Evolutionary conservation across 805 yeast genomes (phyloP).

Genomic region (Brettanomyces naardenensis): DNA sequence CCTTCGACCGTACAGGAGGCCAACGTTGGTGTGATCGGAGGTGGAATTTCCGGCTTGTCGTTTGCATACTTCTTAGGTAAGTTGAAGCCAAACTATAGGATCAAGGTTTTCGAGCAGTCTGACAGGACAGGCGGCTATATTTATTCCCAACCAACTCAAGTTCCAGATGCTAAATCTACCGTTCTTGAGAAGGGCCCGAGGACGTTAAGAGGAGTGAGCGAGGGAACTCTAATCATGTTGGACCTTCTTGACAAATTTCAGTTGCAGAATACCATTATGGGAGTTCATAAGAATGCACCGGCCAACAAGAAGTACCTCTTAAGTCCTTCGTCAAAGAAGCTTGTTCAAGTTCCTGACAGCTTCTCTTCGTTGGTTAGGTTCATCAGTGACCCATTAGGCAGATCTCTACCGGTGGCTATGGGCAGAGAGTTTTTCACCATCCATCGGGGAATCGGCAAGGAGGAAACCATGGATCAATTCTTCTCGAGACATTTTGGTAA

Average conservation of each 20-base stretch:
- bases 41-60: slow-evolving; percentile 82
- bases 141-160: slow-evolving; percentile 35
- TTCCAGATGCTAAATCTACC: slow-evolving; percentile 21
- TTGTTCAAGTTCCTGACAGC: slow-evolving; percentile 2
- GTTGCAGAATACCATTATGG: slow-evolving; percentile 42
- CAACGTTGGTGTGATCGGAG: slow-evolving; percentile 68
- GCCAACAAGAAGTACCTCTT: slow-evolving; percentile 72
- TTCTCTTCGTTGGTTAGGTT: slow-evolving; percentile 10
- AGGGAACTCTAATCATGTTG: slow-evolving; percentile 63
- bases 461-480: slow-evolving; percentile 68
- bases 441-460: slow-evolving; percentile 27
- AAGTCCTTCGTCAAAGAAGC: slow-evolving; percentile 3
- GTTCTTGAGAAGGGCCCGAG: slow-evolving; percentile 84
- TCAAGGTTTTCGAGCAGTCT: slow-evolving; percentile 54
- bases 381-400: slow-evolving; percentile 33
- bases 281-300: slow-evolving; percentile 44
- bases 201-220: slow-evolving; percentile 75
- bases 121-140: slow-evolving; percentile 76
- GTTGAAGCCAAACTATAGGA: slow-evolving; percentile 68
- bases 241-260: slow-evolving; percentile 51
- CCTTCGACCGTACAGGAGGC: slow-evolving; percentile 22
- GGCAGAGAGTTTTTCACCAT: slow-evolving; percentile 44
- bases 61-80: slow-evolving; percentile 60
- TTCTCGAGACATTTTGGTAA: slow-evolving; percentile 64
- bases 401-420: slow-evolving; percentile 36